phyloP scores from a whole-genome alignment of 129 eudicot species.

The Logfia minima region DNA sequence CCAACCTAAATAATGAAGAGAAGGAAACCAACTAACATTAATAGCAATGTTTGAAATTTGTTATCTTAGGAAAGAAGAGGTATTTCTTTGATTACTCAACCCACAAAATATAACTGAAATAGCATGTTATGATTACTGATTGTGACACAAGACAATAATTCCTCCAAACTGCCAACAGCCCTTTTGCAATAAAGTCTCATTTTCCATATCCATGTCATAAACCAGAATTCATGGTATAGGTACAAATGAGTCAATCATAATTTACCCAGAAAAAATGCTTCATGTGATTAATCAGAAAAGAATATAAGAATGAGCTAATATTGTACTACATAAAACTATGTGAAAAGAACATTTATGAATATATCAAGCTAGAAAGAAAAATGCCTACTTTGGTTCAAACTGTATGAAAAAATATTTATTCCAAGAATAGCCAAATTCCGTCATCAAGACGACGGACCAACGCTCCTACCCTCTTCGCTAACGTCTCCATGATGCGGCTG shows the following conservation, averaged over 20 bases:
- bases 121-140: slow-evolving; percentile 6
- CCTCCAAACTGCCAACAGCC: neutral
- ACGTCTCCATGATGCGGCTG: neutral
- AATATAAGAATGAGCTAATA: neutral
- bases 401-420: neutral
- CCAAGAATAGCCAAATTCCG: neutral
- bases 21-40: neutral
- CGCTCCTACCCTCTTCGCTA: slow-evolving; percentile 15
- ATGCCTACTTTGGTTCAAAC: neutral
- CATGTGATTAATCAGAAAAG: neutral
- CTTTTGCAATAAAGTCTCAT: neutral
- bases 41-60: neutral
- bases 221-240: neutral
- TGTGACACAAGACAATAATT: slow-evolving; percentile 8
- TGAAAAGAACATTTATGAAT: neutral
- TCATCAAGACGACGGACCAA: slow-evolving; percentile 9
- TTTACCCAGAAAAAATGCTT: neutral
- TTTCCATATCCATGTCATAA: neutral
- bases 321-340: neutral
- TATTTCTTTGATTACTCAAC: neutral
- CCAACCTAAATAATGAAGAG: neutral
- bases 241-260: neutral
- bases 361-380: no score
- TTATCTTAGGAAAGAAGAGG: neutral
- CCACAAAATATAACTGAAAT: slow-evolving; percentile 7